A percentile compares a stretch with the other conserved stretches of the same genome.
These are phyloP conservation scores for Lentinula detonsa DNA, from an alignment of 768 basidiomycete species.

Conservation along the genomic window DNA sequence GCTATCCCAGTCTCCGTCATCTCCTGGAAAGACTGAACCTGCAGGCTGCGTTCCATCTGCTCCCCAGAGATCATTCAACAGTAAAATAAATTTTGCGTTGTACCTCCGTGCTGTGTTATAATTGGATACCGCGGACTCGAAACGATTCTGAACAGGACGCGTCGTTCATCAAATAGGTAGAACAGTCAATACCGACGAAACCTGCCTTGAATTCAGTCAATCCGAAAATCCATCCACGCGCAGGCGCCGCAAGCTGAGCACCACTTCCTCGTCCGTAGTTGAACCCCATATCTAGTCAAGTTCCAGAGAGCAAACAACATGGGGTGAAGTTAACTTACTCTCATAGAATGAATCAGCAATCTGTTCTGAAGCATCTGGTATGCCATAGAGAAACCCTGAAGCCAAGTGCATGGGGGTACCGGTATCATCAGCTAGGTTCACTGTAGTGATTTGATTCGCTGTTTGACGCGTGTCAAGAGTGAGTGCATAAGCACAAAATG, in stretches of 20 bases:
- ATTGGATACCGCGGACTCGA: constrained; percentile 15
- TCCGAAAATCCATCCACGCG: constrained; percentile 15
- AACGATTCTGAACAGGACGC: constrained; percentile 6
- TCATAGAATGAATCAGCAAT: not conserved
- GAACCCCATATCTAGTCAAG: constrained; percentile 14
- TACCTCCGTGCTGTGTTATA: constrained; percentile 14
- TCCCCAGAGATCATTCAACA: constrained; percentile 18
- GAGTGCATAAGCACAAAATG: not conserved
- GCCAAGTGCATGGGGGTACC: not conserved
- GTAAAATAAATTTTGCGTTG: constrained; percentile 14
- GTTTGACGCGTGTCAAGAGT: not conserved
- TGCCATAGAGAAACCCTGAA: constrained; percentile 2
- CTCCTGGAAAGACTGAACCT: constrained; percentile 14
- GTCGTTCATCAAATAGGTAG: not conserved
- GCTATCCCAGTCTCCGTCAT: constrained; percentile 3
- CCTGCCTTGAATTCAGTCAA: constrained; percentile 6
- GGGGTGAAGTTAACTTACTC: not conserved
- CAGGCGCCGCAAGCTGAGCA: constrained; percentile 10
- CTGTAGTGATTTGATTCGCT: not conserved
- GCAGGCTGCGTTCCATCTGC: constrained; percentile 15
- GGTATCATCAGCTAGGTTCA: not conserved
- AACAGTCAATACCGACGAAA: not conserved
- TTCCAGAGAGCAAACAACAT: not conserved
- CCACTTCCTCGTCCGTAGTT: constrained; percentile 16
- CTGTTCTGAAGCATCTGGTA: not conserved